Percentiles rank a stretch among this genome's conserved stretches.
Evolutionary conservation across 768 basidiomycete genomes (phyloP).

Genomic region (Lactarius psammicola): DNA sequence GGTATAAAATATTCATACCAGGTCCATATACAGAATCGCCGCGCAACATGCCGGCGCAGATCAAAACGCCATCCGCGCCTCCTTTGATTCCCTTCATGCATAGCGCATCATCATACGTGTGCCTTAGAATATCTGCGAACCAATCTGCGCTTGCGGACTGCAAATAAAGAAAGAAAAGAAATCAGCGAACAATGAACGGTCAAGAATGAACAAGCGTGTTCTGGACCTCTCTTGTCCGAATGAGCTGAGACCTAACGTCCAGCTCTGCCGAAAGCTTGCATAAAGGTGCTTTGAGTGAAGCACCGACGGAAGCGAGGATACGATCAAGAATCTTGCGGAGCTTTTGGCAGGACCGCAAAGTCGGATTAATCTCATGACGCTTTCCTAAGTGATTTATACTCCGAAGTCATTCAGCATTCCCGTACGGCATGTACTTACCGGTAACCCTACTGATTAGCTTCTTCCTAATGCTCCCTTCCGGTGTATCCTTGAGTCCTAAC

Average conservation of each 20-base stretch:
- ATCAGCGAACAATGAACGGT: slow-evolving; percentile 2
- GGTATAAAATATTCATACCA: slow-evolving; percentile 42
- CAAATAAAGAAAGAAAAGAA: not conserved
- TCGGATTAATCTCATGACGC: slow-evolving; percentile 60
- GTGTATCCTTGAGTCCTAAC: slow-evolving; percentile 58
- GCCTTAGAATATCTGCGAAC: slow-evolving; percentile 81
- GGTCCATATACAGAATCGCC: slow-evolving; percentile 85
- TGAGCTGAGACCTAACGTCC: slow-evolving; percentile 71
- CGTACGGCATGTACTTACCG: slow-evolving; percentile 42
- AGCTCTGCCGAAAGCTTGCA: slow-evolving; percentile 67
- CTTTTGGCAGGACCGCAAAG: slow-evolving; percentile 42
- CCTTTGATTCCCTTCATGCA: slow-evolving; percentile 50
- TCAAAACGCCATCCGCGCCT: slow-evolving; percentile 76
- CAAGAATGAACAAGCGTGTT: slow-evolving; percentile 12
- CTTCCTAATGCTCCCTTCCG: slow-evolving; percentile 59
- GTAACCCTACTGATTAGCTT: slow-evolving; percentile 61
- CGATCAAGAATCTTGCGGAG: slow-evolving; percentile 59
- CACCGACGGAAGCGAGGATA: slow-evolving; percentile 65
- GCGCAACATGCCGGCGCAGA: slow-evolving; percentile 80
- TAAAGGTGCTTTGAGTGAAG: slow-evolving; percentile 69
- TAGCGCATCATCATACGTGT: slow-evolving; percentile 75
- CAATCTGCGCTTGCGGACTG: slow-evolving; percentile 75
- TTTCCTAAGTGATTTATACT: slow-evolving; percentile 48
- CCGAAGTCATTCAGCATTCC: not conserved
- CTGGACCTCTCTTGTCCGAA: slow-evolving; percentile 70